Evolutionary conservation across 352 stramenopile genomes (phyloP), one percentile per base, ranked within the genome.

Genomic region (Pythium chondricola): DNA sequence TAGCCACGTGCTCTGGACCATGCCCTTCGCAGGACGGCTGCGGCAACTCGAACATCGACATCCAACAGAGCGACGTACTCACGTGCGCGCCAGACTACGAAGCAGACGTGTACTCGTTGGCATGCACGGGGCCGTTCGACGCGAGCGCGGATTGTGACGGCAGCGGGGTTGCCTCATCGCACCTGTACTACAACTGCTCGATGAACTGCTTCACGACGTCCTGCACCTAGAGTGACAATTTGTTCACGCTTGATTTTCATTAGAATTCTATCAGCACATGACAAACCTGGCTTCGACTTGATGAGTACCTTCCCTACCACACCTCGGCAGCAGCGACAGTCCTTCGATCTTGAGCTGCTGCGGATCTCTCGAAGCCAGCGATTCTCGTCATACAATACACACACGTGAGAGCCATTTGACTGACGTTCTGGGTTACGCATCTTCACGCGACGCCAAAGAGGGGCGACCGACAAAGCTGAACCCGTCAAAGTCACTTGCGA

Each of bases 381-480:
- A n/a, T n/a, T n/a, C n/a, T n/a, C n/a, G n/a, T n/a, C n/a, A n/a
- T n/a, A n/a, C n/a, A n/a, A n/a, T n/a, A n/a, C n/a, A n/a, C n/a
- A n/a, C n/a, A n/a, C n/a, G n/a, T n/a, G n/a, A n/a, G n/a, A n/a
- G n/a, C n/a, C n/a, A n/a, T n/a, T n/a, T n/a, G n/a, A n/a, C n/a
- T n/a, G n/a, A n/a, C n/a, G n/a, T n/a, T n/a, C n/a, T n/a, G n/a
- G n/a, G n/a, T n/a, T n/a, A n/a, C n/a, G n/a, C 30, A 11, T 46
- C 43, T 38, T 64, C 62, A 35, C 43, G 74, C 41, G 74, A 89
- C 16, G 84, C 52, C n/a, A 68, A 75, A 31, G 81, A 93, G 36
- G 81, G 81, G 43, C 83, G 80, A 10, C 84, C 83, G n/a, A 93
- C 84, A 58, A 95, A 95, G 69, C 82, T 93, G 50, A 95, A 95